Conservation (phyloP, 306 rosid genomes). For the cucumber (Cucumis sativus) region DNA sequence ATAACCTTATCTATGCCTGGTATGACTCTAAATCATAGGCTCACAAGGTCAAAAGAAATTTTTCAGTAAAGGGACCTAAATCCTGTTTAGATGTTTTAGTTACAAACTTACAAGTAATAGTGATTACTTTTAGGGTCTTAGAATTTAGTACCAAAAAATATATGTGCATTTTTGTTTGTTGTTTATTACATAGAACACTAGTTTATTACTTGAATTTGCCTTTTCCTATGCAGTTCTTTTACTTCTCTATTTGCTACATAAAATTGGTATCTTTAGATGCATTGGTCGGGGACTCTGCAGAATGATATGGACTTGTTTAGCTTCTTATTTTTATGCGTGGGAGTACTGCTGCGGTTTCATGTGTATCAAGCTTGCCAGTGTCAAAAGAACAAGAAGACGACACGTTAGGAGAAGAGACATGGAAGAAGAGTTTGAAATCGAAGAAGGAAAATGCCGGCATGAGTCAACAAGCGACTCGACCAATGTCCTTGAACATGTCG, state of each 20-base stretch:
- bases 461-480: conserved; percentile 17
- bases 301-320: conserved; percentile 30
- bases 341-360: conserved; percentile 42
- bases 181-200: neutral
- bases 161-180: neutral
- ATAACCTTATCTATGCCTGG: neutral
- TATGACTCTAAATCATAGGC: neutral
- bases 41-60: neutral
- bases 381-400: conserved; percentile 24
- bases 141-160: neutral
- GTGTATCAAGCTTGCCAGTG: conserved; percentile 21
- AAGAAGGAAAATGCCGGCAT: neutral
- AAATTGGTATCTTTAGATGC: conserved; percentile 42
- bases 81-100: neutral
- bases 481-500: conserved; percentile 1
- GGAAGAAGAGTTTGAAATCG: conserved; percentile 14
- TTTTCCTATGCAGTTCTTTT: conserved; percentile 35
- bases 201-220: neutral
- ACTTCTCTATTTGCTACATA: conserved; percentile 34
- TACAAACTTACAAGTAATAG: neutral
- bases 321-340: conserved; percentile 28
- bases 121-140: neutral
- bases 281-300: conserved; percentile 30
- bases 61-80: neutral
- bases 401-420: conserved; percentile 5